Conservation (phyloP, 1,284 basidiomycete genomes). For the Lignosus rhinocerotis region DNA sequence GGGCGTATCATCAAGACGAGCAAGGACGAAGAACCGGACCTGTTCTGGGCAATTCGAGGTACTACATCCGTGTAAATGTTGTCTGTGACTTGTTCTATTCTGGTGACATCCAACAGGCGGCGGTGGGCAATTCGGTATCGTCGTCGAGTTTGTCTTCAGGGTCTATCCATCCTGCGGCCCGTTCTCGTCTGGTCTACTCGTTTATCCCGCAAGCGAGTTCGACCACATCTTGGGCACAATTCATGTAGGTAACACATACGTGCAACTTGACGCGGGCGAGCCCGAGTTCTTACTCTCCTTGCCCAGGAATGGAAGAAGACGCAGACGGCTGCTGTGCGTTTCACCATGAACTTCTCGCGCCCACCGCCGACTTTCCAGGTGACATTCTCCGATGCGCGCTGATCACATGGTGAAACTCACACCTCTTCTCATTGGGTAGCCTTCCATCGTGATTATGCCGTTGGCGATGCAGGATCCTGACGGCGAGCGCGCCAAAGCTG, state of each 20-base stretch:
- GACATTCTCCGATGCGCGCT: not conserved
- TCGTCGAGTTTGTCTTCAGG: constrained; percentile 43
- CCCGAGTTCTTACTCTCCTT: not conserved
- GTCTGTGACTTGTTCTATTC: not conserved
- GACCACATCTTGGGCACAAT: constrained; percentile 8
- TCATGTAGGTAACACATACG: not conserved
- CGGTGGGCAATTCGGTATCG: constrained; percentile 49
- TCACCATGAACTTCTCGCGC: constrained; percentile 26
- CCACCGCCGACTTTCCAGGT: constrained; percentile 28
- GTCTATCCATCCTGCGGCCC: constrained; percentile 30
- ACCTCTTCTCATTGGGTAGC: constrained; percentile 15
- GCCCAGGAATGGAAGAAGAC: constrained; percentile 21
- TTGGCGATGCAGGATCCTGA: constrained; percentile 30
- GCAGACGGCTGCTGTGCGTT: constrained; percentile 15
- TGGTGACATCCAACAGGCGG: constrained; percentile 32
- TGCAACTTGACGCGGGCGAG: not conserved
- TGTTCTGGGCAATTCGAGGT: constrained; percentile 37
- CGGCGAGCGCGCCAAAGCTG: constrained; percentile 27
- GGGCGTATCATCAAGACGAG: constrained; percentile 36
- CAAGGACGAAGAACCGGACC: constrained; percentile 24
- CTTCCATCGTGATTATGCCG: constrained; percentile 25
- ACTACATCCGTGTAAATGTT: constrained; percentile 1
- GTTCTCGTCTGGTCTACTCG: constrained; percentile 23
- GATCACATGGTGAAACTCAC: not conserved
- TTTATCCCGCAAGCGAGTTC: constrained; percentile 16